These are phyloP conservation scores for Lactifluus hygrophoroides DNA, from an alignment of 768 basidiomycete species.

Conservation along the genomic window DNA sequence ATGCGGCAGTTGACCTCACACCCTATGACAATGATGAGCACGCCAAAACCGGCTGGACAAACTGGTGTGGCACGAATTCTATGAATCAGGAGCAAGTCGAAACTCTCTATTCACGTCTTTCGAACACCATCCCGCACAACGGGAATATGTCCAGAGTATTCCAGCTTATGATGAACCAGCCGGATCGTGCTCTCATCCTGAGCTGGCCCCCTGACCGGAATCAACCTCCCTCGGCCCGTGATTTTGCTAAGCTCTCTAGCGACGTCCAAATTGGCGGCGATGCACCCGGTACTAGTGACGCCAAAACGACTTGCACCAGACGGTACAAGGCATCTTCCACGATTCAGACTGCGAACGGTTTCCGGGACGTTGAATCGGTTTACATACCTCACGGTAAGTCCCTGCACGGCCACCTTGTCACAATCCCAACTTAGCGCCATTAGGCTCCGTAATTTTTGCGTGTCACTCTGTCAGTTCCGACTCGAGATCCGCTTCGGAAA, in stretches of 20 bases:
- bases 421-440: conserved; percentile 11
- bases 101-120: conserved; percentile 50
- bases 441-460: conserved; percentile 64
- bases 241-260: conserved; percentile 52
- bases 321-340: conserved; percentile 68
- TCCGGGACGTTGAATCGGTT: conserved; percentile 71
- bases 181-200: conserved; percentile 49
- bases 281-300: conserved; percentile 47
- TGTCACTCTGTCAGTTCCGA: conserved; percentile 56
- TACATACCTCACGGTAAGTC: conserved; percentile 81
- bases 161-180: conserved; percentile 63
- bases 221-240: conserved; percentile 30
- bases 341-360: conserved; percentile 42
- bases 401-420: conserved; percentile 20
- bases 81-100: conserved; percentile 51
- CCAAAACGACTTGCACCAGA: conserved; percentile 81
- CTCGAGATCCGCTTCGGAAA: conserved; percentile 20
- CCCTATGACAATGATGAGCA: conserved; percentile 68
- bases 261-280: conserved; percentile 54
- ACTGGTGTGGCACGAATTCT: conserved; percentile 78
- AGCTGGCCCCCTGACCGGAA: conserved; percentile 68
- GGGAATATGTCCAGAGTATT: conserved; percentile 56
- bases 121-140: conserved; percentile 44
- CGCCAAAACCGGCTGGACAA: conserved; percentile 70
- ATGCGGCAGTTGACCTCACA: conserved; percentile 67